Base-by-base conservation (phyloP, 305 asterid species). In the Lippia alba region DNA sequence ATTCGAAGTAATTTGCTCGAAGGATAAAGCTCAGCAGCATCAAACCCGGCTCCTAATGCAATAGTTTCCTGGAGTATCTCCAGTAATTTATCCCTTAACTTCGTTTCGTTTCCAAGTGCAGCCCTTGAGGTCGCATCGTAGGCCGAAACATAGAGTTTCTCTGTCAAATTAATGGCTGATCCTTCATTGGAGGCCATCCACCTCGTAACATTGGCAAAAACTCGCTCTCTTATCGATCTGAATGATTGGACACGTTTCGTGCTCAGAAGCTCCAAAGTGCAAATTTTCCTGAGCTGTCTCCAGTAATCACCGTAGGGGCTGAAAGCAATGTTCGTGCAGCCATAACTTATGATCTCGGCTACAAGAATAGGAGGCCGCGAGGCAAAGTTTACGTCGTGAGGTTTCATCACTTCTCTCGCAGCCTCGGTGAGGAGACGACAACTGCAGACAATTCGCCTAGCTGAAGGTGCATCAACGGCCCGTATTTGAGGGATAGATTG, bases 301-400 rank as follows among this genome's bases (percentile, higher is more conserved):
- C 84, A 82, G 71, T 76, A 79, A 0, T 66, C 81, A 3, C 82
- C 81, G 17, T 74, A 71, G 0, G 82, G 82, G 11, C 55, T 34
- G 5, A 68, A 79, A 8, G 64, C 4, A 1, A 82, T 70, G 20
- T 61, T 46, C 2, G 50, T 64, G 68, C 48, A 19, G 9, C 54
- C 54, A 33, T 79, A 83, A 3, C 55, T 9, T 3, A 80, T 4
- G 64, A 79, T 74, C 51, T 82, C 80, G 0, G 79, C 58, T 0
- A 36, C 74, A 0, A 76, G 39, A 11, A 67, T 33, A 0, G 56
- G 4, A 0, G 83, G 77, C 70, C 85, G 48, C 0, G 81, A 66
- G 0, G 83, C 72, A 1, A 78, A 83, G 63, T 56, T 70, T 5
- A 73, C 0, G 17, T 83, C 85, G 10, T 80, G 85, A 0, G 83